These are phyloP conservation scores for Lichtheimia ornata DNA, from an alignment of 371 early-diverging fungal genomes.

Conservation along the genomic window DNA sequence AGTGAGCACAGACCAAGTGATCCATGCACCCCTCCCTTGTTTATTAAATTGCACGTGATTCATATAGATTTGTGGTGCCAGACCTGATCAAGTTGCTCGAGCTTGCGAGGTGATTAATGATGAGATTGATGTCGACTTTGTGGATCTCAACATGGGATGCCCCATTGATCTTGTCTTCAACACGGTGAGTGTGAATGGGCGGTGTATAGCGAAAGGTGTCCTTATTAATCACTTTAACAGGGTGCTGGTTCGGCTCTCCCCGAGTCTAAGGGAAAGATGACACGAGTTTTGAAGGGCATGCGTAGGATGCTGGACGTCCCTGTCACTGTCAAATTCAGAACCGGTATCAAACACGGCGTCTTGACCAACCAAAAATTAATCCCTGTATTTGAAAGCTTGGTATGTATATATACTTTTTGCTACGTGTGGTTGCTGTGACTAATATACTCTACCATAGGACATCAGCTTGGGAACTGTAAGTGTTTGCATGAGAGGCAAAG, in stretches of 20 bases:
- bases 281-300: slow-evolving; percentile 80
- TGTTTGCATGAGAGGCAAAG: neutral
- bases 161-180: slow-evolving; percentile 90
- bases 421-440: neutral
- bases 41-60: neutral
- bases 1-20: neutral
- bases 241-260: slow-evolving; percentile 90
- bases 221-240: slow-evolving; percentile 19
- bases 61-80: slow-evolving; percentile 61
- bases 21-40: neutral
- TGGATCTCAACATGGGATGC: slow-evolving; percentile 96
- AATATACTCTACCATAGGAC: slow-evolving; percentile 20
- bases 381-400: slow-evolving; percentile 67
- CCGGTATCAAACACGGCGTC: slow-evolving; percentile 69
- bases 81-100: slow-evolving; percentile 63
- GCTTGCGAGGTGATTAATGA: slow-evolving; percentile 74
- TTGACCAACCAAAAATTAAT: slow-evolving; percentile 78
- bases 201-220: neutral
- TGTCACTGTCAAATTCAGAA: slow-evolving; percentile 91
- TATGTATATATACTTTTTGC: slow-evolving; percentile 26
- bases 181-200: slow-evolving; percentile 29
- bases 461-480: slow-evolving; percentile 51
- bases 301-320: slow-evolving; percentile 71
- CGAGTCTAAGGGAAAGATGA: slow-evolving; percentile 65
- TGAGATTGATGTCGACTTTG: slow-evolving; percentile 82